Evolutionary conservation across 148 eudicot species (phyloP), one percentile per base, ranked within the genome.

Genomic region (Simmondsia chinensis): DNA sequence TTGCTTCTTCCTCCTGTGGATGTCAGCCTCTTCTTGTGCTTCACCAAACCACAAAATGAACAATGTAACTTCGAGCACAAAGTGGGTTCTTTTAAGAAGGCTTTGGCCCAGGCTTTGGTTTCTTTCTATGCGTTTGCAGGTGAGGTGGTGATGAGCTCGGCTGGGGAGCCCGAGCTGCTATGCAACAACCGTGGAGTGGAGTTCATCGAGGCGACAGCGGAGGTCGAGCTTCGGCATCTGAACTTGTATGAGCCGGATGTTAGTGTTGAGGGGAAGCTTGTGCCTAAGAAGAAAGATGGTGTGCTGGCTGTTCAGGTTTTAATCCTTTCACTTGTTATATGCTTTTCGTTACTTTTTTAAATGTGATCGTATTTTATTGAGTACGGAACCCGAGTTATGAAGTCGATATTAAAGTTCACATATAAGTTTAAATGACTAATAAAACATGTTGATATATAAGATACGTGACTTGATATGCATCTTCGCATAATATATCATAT

Each of bases 181-280:
- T 81, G 95, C 57, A 82, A 78, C 61, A 86, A 82, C 57, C 59
- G 65, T 4, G 91, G 95, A 0, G 87, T 82, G 3, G 83, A 73
- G 54, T 86, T 86, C n/a, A 13, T 63, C 14, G 73, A 70, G 26
- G 91, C 91, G 0, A 20, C 8, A 39, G 81, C 81, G 2, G 82
- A 82, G 20, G 48, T 64, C 2, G 59, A 63, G 22, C 59, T 78
- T 0, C 26, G 33, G 32, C 63, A 82, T 11, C 58, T 86, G 22
- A 22, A 75, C 33, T 56, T 86, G 19, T 53, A 75, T 47, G 39
- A 76, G 24, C 87, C 81, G 0, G 65, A 70, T 43, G 57, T 54
- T 1, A 58, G 72, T 19, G 52, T 82, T 29, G 79, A 77, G 25
- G 83, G 74, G 1, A 86, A 81, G 63, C 64, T 78, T 27, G 69